These are phyloP conservation scores for Epichloe gansuensis DNA, from an alignment of 2,329 filamentous ascomycete genomes.

Conservation along the genomic window DNA sequence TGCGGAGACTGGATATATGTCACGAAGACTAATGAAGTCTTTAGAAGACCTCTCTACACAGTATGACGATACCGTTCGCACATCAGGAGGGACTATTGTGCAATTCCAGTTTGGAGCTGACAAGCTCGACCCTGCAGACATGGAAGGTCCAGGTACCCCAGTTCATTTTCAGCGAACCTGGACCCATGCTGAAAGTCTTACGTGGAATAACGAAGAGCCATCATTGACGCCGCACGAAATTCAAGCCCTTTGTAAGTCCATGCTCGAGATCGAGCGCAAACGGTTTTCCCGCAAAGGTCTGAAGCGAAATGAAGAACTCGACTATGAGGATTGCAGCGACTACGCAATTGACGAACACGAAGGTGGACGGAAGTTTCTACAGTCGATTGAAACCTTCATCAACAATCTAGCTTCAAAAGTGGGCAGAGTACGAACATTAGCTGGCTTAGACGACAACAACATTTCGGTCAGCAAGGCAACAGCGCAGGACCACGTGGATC, in stretches of 20 bases:
- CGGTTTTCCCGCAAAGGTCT: constrained; percentile 50
- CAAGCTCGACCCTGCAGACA: constrained; percentile 88
- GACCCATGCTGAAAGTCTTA: constrained; percentile 63
- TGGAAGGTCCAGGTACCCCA: constrained; percentile 88
- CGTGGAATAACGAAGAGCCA: constrained; percentile 64
- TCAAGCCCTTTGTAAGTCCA: constrained; percentile 49
- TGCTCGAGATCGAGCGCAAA: constrained; percentile 53
- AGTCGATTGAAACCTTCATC: constrained; percentile 64
- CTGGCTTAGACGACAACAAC: constrained; percentile 31
- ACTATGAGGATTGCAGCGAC: constrained; percentile 57
- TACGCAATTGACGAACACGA: constrained; percentile 66
- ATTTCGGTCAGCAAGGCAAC: constrained; percentile 7
- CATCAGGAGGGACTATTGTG: constrained; percentile 75
- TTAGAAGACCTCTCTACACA: constrained; percentile 86
- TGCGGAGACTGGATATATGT: constrained; percentile 98
- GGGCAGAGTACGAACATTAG: constrained; percentile 35
- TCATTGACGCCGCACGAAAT: constrained; percentile 67
- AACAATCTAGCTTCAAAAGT: constrained; percentile 48
- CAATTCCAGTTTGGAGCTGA: constrained; percentile 98
- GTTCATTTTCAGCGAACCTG: constrained; percentile 89
- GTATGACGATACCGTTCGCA: constrained; percentile 91
- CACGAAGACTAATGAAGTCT: constrained; percentile 92
- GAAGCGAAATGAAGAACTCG: constrained; percentile 42
- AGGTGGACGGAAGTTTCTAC: constrained; percentile 68
- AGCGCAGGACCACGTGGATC: constrained; percentile 40